phyloP scores from a whole-genome alignment of 805 yeast species.

The Zygoascus tannicola region DNA sequence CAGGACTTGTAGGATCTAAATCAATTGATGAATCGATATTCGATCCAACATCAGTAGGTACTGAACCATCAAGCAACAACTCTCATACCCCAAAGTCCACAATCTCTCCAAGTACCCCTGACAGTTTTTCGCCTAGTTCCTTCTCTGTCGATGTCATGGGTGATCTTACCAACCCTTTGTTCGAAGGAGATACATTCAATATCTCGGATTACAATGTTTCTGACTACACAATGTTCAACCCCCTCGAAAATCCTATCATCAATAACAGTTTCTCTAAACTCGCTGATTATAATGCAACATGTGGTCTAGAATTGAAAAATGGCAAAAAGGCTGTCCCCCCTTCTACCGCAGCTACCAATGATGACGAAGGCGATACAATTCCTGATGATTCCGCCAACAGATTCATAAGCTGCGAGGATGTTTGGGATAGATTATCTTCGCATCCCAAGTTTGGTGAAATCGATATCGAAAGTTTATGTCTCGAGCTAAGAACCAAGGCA shows the following conservation, averaged over 20 bases:
- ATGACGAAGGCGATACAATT: constrained; percentile 22
- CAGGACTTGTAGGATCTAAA: background rate
- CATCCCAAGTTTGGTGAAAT: constrained; percentile 91
- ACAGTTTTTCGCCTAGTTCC: constrained; percentile 21
- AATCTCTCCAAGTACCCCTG: background rate
- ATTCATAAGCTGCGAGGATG: constrained; percentile 69
- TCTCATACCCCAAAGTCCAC: constrained; percentile 2
- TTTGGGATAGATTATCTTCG: constrained; percentile 91
- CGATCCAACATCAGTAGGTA: background rate
- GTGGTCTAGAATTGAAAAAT: background rate
- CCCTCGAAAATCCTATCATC: constrained; percentile 23
- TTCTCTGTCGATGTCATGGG: constrained; percentile 22
- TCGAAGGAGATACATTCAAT: constrained; percentile 27
- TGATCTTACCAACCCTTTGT: constrained; percentile 22
- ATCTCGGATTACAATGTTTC: constrained; percentile 27
- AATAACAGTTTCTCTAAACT: constrained; percentile 13
- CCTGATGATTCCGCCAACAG: constrained; percentile 24
- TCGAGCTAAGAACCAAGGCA: constrained; percentile 83
- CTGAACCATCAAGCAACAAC: constrained; percentile 9
- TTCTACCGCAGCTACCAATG: background rate
- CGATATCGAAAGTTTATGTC: constrained; percentile 90
- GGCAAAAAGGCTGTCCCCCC: constrained; percentile 3
- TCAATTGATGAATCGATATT: background rate
- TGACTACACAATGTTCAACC: constrained; percentile 30
- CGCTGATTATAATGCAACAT: constrained; percentile 2